Evolutionary conservation across 148 eudicot species (phyloP), one percentile per base, ranked within the genome.

Genomic region (Oxyria digyna): DNA sequence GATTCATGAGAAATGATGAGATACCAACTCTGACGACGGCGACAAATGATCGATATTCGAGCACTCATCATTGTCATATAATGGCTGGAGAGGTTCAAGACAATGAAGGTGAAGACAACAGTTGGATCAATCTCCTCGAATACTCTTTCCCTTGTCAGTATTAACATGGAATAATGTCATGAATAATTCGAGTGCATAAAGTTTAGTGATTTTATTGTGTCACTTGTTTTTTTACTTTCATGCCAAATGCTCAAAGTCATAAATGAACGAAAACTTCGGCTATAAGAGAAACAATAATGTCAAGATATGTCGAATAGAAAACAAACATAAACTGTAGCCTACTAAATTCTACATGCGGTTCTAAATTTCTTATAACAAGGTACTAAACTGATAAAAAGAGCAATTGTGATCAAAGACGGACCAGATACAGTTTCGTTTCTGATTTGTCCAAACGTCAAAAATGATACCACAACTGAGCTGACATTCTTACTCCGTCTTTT

Each of bases 1-100:
- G 99, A 26, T 91, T 91, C 72, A 89, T 93, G 11, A 84, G 83
- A 77, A 94, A 88, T 18, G 93, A 88, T 68, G 93, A 88, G 73
- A 77, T 71, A 8, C 1, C 67, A 31, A 31, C 38, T 31, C 3
- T 35, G 38, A 79, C 37, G 69, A 69, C 68, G 76, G 79, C 24
- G 29, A 21, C 12, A 14, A 72, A 46, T 17, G 78, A 40, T 17
- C 84, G 80, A 26, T n/a, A 52, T 52, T 52, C 59, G 18, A 43
- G 48, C 48, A 43, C 48, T 43, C 5, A 5, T 17, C 48, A 43
- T 43, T 18, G 15, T 13, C 48, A 45, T 45, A 45, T 15, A n/a
- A n/a, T 45, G 49, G 49, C 49, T 3, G 18, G 18, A 14, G 49
- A 9, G 49, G 45, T 9, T 42, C 2, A 6, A 50, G 85, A 80